phyloP scores from a whole-genome alignment of 768 basidiomycete species.

The Rhizopogon vulgaris region DNA sequence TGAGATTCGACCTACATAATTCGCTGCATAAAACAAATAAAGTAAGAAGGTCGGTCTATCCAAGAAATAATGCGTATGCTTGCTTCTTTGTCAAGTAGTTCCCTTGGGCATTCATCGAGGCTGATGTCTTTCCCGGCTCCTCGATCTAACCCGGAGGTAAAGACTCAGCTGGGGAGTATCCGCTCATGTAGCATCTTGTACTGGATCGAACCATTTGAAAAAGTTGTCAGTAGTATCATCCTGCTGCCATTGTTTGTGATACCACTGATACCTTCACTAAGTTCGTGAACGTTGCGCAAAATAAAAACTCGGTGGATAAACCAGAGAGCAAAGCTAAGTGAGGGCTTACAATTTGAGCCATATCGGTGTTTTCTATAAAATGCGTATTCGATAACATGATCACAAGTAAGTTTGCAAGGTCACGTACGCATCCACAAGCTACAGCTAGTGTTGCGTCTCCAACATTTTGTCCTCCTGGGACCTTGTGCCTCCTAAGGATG shows the following conservation, averaged over 20 bases:
- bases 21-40: constrained; percentile 22
- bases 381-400: not conserved
- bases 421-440: constrained; percentile 51
- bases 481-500: not conserved
- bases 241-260: constrained; percentile 53
- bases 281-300: not conserved
- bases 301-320: not conserved
- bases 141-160: constrained; percentile 46
- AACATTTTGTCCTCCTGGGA: constrained; percentile 34
- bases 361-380: constrained; percentile 49
- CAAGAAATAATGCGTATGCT: not conserved
- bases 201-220: constrained; percentile 44
- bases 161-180: not conserved
- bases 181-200: not conserved
- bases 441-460: constrained; percentile 61
- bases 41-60: not conserved
- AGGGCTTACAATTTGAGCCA: constrained; percentile 47
- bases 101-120: constrained; percentile 52
- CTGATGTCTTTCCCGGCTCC: constrained; percentile 52
- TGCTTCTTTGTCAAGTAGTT: constrained; percentile 56
- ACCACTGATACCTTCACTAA: constrained; percentile 51
- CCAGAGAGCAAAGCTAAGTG: not conserved
- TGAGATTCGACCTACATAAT: constrained; percentile 32
- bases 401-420: not conserved
- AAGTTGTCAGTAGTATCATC: constrained; percentile 61